Percentiles rank a stretch among this genome's conserved stretches.
These are phyloP conservation scores for Beta corolliflora DNA, from an alignment of 179 eudicot species.

Conservation along the genomic window DNA sequence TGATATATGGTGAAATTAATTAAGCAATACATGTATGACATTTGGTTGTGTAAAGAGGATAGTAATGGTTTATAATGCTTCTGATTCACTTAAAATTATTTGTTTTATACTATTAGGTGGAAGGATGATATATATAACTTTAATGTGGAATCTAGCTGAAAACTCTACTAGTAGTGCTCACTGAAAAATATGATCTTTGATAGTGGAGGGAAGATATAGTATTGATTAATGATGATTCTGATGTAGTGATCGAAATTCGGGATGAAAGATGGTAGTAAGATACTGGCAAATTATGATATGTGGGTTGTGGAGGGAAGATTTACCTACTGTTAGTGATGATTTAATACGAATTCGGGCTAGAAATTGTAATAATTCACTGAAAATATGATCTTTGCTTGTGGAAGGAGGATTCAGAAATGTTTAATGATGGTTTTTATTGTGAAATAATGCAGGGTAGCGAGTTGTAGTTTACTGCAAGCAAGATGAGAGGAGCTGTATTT, in stretches of 20 bases:
- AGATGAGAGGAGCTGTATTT: conserved; percentile 49
- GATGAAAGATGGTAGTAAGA: neutral
- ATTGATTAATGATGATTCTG: neutral
- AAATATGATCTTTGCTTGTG: conserved; percentile 1
- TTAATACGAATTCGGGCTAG: neutral
- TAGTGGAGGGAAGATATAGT: neutral
- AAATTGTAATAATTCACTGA: neutral
- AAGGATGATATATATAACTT: too few relatives aligned
- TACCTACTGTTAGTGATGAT: neutral
- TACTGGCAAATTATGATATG: neutral
- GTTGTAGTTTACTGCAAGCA: conserved; percentile 14
- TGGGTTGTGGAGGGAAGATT: neutral
- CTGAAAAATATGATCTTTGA: neutral
- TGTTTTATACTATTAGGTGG: too few relatives aligned
- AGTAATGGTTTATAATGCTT: too few relatives aligned
- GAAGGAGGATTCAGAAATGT: conserved; percentile 7
- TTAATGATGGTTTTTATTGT: conserved; percentile 17
- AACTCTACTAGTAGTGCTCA: neutral
- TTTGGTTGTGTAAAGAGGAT: neutral
- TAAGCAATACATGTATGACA: neutral
- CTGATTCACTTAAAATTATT: too few relatives aligned
- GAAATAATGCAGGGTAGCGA: conserved; percentile 6
- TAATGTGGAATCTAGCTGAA: too few relatives aligned
- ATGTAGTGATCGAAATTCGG: neutral
- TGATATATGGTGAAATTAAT: neutral